Percentiles rank a stretch among this genome's conserved stretches.
phyloP scores from a whole-genome alignment of 2,329 filamentous ascomycete genomes.

The Alternaria burnsii region DNA sequence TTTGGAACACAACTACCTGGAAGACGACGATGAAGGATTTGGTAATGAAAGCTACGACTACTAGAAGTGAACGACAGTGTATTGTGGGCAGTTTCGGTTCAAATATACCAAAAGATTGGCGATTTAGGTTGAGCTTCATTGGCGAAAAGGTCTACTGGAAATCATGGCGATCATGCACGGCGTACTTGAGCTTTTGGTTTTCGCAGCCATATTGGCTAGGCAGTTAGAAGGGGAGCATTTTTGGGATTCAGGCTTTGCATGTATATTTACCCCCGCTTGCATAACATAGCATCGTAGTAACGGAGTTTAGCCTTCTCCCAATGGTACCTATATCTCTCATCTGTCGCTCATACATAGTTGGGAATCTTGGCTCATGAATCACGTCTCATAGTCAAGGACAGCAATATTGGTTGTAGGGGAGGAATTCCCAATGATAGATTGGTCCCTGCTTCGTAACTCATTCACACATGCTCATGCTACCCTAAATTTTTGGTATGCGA shows the following conservation, averaged over 20 bases:
- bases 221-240: not conserved
- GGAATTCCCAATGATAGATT: slow-evolving; percentile 47
- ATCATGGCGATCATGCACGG: not conserved
- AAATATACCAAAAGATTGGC: not conserved
- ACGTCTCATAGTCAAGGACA: not conserved
- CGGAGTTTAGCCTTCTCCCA: slow-evolving; percentile 13
- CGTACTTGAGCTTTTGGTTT: slow-evolving; percentile 7
- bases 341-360: not conserved
- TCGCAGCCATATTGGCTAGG: not conserved
- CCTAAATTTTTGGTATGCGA: slow-evolving; percentile 38
- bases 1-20: slow-evolving; percentile 49
- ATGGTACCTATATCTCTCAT: not conserved
- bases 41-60: slow-evolving; percentile 50
- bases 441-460: slow-evolving; percentile 47
- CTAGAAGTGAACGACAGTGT: slow-evolving; percentile 10
- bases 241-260: slow-evolving; percentile 9
- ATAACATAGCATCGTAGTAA: slow-evolving; percentile 20
- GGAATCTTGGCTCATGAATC: not conserved
- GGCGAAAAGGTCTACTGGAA: not conserved
- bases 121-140: slow-evolving; percentile 6
- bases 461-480: slow-evolving; percentile 40
- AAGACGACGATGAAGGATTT: slow-evolving; percentile 55
- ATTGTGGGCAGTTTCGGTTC: not conserved
- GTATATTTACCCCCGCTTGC: slow-evolving; percentile 28
- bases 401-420: slow-evolving; percentile 37